A percentile compares a stretch with the other conserved stretches of the same genome.
Evolutionary conservation across 257 asterid species (phyloP).

Genomic region (Solanum paucissectum): DNA sequence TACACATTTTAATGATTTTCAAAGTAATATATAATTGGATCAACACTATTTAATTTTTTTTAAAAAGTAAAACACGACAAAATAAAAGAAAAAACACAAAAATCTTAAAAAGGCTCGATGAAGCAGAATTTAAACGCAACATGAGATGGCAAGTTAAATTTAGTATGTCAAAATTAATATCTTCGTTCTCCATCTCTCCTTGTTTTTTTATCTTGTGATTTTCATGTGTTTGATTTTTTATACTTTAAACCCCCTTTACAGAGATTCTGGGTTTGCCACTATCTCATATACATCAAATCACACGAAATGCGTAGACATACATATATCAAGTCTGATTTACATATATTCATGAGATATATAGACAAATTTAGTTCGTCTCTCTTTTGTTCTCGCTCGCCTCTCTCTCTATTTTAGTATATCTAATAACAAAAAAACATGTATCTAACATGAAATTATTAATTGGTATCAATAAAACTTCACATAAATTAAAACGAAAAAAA

Average conservation of each 20-base stretch:
- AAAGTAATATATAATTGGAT: background rate
- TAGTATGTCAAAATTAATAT: background rate
- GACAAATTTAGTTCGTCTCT: too few species aligned
- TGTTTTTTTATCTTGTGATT: background rate
- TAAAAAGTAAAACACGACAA: background rate
- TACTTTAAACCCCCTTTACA: background rate
- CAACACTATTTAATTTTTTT: background rate
- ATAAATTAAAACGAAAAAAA: too few species aligned
- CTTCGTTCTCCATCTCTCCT: background rate
- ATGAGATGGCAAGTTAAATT: background rate
- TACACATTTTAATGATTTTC: background rate
- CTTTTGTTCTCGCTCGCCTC: background rate
- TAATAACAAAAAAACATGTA: too few species aligned
- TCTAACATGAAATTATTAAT: too few species aligned
- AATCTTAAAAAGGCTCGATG: background rate
- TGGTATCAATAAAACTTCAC: background rate
- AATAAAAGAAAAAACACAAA: background rate
- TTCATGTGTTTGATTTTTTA: background rate
- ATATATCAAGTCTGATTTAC: background rate
- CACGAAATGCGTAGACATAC: background rate
- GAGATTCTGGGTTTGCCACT: background rate
- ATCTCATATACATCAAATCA: too few species aligned
- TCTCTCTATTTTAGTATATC: background rate
- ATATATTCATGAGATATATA: background rate
- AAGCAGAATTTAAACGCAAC: too few species aligned